Base-by-base conservation (phyloP, 1,284 basidiomycete species). In the Leccinum subatratum region DNA sequence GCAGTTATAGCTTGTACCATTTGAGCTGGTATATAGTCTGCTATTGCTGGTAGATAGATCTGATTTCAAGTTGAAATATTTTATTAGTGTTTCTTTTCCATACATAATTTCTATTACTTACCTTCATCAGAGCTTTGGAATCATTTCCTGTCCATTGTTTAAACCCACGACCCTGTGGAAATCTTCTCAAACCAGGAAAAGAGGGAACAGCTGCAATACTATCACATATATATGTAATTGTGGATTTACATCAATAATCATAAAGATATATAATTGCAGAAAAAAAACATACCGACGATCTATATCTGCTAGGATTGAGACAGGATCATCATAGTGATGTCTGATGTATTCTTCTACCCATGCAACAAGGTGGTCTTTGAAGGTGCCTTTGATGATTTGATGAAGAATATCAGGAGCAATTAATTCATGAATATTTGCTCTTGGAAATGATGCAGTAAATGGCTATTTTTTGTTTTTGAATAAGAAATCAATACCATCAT, bases 41-140 rank as follows among this genome's bases (percentile, higher is more conserved):
- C 69, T 4, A 75, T 65, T 8, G 68, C 67, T 14, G 64, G 66
- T 5, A 69, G 34, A 54, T 58, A 69, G 9, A 69, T 66, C 62
- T 68, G 48, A 18, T 16, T 51, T 18, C 9, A n/a, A 30, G 30
- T 7, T 30, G 30, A 51, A 28, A 56, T 56, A 28, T 14, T 56
- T 7, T 30, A 30, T 30, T 30, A 30, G 30, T 30, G 6, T 30
- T 30, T 30, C 6, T n/a, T 30, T 30, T 30, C 7, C 30, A 30
- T 30, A 30, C 30, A 30, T 7, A 30, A 30, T 30, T 30, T 30
- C 30, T 30, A 30, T 30, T 30, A 30, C 25, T 18, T 56, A 56
- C 14, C 12, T 25, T 28, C 25, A 56, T 28, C 2, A 56, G 25
- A 25, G 25, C 54, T 20, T 56, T 56, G 6, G 54, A 56, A 28